A percentile compares a stretch with the other conserved stretches of the same genome.
Evolutionary conservation across 2,329 filamentous ascomycete genomes (phyloP).

Genomic region (Pseudogymnoascus sp.): DNA sequence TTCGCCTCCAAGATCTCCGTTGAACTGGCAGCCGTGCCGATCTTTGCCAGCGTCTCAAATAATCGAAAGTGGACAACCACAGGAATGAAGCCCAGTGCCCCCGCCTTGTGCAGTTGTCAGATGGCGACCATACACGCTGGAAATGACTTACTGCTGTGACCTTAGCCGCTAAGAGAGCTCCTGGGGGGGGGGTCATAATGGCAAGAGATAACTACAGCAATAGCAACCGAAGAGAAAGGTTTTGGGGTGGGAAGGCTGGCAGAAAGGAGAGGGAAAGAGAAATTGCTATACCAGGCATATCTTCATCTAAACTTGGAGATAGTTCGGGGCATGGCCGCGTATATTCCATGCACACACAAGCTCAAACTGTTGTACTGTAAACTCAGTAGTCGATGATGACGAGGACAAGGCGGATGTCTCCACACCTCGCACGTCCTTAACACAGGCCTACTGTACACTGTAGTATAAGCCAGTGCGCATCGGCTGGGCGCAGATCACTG

Average conservation of each 20-base stretch:
- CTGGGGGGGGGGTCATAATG: background rate
- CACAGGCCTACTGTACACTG: too few species aligned
- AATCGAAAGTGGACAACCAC: conserved; percentile 34
- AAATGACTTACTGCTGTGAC: background rate
- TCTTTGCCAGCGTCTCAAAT: conserved; percentile 27
- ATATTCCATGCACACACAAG: background rate
- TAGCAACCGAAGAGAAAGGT: background rate
- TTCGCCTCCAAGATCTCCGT: conserved; percentile 27
- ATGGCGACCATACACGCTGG: background rate
- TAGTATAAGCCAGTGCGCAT: too few species aligned
- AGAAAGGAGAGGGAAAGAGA: background rate
- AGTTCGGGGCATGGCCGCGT: background rate
- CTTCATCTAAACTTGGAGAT: background rate
- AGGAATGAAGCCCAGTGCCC: conserved; percentile 34
- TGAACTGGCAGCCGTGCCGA: conserved; percentile 26
- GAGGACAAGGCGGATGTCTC: background rate
- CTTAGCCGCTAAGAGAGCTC: background rate
- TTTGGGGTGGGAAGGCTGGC: background rate
- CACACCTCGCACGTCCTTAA: background rate
- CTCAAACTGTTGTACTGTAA: background rate
- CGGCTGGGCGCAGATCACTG: too few species aligned
- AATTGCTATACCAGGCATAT: background rate
- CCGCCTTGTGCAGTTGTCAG: conserved; percentile 23
- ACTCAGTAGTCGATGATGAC: background rate
- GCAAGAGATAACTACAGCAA: background rate